A percentile compares a stretch with the other conserved stretches of the same genome.
phyloP scores from a whole-genome alignment of 371 early-diverging fungal species.

The Globomyces sp. region DNA sequence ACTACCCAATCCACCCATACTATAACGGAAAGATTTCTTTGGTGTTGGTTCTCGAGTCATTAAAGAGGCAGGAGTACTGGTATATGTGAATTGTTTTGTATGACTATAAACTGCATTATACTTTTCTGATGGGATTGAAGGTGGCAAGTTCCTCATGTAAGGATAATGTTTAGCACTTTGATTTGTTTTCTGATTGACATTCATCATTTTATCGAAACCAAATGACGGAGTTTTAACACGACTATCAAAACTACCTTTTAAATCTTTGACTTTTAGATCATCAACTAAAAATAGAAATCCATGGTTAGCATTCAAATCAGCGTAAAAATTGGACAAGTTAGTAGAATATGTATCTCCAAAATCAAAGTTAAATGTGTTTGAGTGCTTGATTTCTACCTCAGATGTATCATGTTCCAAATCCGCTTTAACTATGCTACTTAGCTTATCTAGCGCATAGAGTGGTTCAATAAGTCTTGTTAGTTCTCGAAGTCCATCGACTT shows the following conservation, averaged over 20 bases:
- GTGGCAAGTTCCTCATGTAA: slow-evolving; percentile 31
- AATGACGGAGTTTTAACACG: neutral
- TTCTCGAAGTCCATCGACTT: slow-evolving; percentile 17
- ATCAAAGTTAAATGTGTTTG: neutral
- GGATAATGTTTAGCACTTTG: slow-evolving; percentile 27
- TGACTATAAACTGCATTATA: slow-evolving; percentile 16
- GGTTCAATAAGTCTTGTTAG: slow-evolving; percentile 20
- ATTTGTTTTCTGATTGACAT: neutral
- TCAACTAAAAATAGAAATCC: slow-evolving; percentile 7
- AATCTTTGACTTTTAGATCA: neutral
- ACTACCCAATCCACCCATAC: too few relatives aligned
- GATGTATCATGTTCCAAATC: neutral
- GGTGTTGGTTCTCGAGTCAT: slow-evolving; percentile 1
- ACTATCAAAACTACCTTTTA: neutral
- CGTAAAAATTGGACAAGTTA: neutral
- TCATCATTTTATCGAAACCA: neutral
- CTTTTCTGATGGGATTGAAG: slow-evolving; percentile 23
- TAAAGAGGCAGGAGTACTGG: neutral
- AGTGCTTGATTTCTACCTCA: neutral
- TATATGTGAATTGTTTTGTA: slow-evolving; percentile 14
- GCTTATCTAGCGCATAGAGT: slow-evolving; percentile 17
- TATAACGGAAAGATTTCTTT: neutral
- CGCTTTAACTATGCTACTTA: neutral
- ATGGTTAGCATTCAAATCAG: too few relatives aligned
- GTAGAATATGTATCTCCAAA: neutral